Base-by-base conservation (phyloP, 2,329 filamentous ascomycete genomes). In the Alternaria hordeiaustralica region DNA sequence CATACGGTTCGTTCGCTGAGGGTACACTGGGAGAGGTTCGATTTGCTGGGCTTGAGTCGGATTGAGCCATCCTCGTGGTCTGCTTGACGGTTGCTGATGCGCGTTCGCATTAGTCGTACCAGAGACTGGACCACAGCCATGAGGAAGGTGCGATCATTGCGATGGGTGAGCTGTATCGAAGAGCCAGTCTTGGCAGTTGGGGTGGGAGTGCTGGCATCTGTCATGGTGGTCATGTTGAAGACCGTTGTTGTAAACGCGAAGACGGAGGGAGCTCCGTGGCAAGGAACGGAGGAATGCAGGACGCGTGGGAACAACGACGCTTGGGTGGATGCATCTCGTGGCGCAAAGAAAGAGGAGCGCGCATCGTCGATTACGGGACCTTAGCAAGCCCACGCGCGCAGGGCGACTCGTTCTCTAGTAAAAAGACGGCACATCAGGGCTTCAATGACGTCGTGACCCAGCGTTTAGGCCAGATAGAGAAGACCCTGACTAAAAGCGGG, bases 1-100 rank as follows among this genome's bases (percentile, higher is more conserved):
- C 81, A 79, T 12, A 84, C 77, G 50, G 70, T 73, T 9, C 82
- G 78, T 65, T 85, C 80, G 6, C 65, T 67, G n/a, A 83, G 70
- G 9, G 74, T 74, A 67, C 81, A 82, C 13, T 69, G 71, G 18
- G 68, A 66, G 3, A 71, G 66, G 9, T 78, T 76, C 47, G 75
- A 75, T 51, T 77, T 75, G 18, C 77, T 76, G 2, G 81, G 75
- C 6, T 74, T 72, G 2, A 85, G 74, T 23, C 71, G 71, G 8
- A 79, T 77, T 4, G 82, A 84, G 45, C 82, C 83, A 20, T 79
- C 68, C 8, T 82, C 80, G 8, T 79, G 75, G 10, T 76, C 71
- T 6, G 67, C 58, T 12, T 66, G 62, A 13, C 72, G 61, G n/a
- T 68, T 71, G 51, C 80, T 76, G 36, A 84, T 71, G 11, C 66